Conservation (phyloP, 2,329 filamentous ascomycete species). For the Microthyrium microscopicum region DNA sequence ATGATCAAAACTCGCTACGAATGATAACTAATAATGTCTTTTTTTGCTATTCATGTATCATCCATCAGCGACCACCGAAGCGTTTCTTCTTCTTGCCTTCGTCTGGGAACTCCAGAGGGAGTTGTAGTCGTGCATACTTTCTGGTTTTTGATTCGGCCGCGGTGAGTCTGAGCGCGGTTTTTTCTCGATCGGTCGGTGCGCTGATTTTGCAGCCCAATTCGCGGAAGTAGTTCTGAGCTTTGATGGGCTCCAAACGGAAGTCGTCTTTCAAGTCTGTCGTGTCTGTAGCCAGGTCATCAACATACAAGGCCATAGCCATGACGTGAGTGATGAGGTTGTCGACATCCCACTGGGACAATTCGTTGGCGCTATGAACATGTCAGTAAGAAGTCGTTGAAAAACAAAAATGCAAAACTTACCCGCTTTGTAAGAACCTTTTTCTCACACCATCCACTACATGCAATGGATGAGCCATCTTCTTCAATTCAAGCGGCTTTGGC, state of each 20-base stretch:
- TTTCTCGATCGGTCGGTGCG: slow-evolving; percentile 29
- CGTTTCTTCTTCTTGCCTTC: slow-evolving; percentile 13
- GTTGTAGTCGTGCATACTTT: slow-evolving; percentile 50
- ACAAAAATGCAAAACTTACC: slow-evolving; percentile 8
- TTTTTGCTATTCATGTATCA: no score
- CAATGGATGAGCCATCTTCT: slow-evolving; percentile 39
- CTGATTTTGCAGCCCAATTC: slow-evolving; percentile 56
- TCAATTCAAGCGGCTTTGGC: slow-evolving; percentile 45
- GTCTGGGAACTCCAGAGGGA: slow-evolving; percentile 76
- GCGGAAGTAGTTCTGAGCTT: slow-evolving; percentile 52
- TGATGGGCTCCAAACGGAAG: slow-evolving; percentile 52
- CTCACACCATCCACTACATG: slow-evolving; percentile 50
- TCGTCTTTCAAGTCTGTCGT: slow-evolving; percentile 54
- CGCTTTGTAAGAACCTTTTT: slow-evolving; percentile 41
- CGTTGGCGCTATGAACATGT: slow-evolving; percentile 13
- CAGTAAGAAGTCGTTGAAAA: not conserved
- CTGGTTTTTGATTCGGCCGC: slow-evolving; percentile 42
- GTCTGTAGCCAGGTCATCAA: slow-evolving; percentile 60
- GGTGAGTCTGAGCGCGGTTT: slow-evolving; percentile 38
- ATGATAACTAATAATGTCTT: no score
- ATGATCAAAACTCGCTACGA: no score
- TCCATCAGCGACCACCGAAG: no score
- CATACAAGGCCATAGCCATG: slow-evolving; percentile 51
- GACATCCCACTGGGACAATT: slow-evolving; percentile 53
- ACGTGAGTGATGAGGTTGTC: slow-evolving; percentile 60